A percentile compares a stretch with the other conserved stretches of the same genome.
These are phyloP conservation scores for Hysterangium stoloniferum DNA, from an alignment of 768 basidiomycete species.

Conservation along the genomic window DNA sequence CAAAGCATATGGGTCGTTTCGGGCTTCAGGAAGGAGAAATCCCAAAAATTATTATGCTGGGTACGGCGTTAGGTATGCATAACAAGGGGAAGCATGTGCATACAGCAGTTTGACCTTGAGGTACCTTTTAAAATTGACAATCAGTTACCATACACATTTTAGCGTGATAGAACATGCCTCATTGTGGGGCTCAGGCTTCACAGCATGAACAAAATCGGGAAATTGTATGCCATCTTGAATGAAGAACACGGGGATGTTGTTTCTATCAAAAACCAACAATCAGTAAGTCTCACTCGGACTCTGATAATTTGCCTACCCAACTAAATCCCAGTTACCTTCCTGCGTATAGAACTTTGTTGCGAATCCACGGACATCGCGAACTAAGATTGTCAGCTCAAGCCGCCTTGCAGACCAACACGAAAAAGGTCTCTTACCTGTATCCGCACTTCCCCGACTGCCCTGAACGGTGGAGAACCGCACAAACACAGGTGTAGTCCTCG, in stretches of 20 bases:
- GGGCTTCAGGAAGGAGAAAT: constrained; percentile 65
- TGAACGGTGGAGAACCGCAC: constrained; percentile 83
- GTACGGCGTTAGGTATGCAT: constrained; percentile 24
- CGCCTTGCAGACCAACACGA: neutral
- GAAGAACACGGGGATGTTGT: constrained; percentile 77
- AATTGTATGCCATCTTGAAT: constrained; percentile 81
- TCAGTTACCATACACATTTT: neutral
- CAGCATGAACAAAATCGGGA: constrained; percentile 78
- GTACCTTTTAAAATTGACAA: constrained; percentile 27
- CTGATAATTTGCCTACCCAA: constrained; percentile 27
- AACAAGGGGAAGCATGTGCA: neutral
- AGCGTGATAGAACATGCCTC: constrained; percentile 37
- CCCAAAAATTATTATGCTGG: constrained; percentile 80
- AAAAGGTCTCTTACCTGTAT: constrained; percentile 26
- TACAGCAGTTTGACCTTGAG: constrained; percentile 49
- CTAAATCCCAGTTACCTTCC: constrained; percentile 84
- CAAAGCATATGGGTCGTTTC: constrained; percentile 73
- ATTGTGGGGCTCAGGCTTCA: constrained; percentile 79
- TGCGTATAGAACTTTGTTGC: constrained; percentile 77
- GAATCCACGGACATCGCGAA: constrained; percentile 83
- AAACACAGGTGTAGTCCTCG: constrained; percentile 67
- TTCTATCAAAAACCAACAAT: constrained; percentile 24
- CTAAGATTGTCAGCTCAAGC: constrained; percentile 24
- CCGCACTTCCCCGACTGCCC: constrained; percentile 75
- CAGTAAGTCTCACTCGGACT: neutral